Percentiles rank a stretch among this genome's conserved stretches.
phyloP scores from a whole-genome alignment of 1,284 basidiomycete species.

The Bjerkandera adusta region DNA sequence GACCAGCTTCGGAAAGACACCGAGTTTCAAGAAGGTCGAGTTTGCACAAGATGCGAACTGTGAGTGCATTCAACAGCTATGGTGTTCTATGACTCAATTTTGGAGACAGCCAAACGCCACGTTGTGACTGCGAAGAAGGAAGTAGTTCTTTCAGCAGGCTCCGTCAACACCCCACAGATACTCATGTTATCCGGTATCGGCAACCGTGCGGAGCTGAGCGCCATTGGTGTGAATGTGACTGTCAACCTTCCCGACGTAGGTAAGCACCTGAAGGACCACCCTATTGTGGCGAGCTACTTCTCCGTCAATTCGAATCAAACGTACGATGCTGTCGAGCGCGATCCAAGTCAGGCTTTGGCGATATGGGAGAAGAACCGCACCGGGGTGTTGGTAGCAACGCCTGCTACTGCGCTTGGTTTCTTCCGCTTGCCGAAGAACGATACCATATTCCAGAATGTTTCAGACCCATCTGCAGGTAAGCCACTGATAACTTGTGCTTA shows the following conservation, averaged over 20 bases:
- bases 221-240: background rate
- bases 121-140: slow-evolving; percentile 19
- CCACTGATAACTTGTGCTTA: background rate
- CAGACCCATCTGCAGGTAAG: slow-evolving; percentile 20
- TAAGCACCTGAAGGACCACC: slow-evolving; percentile 3
- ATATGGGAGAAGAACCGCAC: slow-evolving; percentile 26
- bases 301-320: background rate
- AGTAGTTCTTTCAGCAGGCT: slow-evolving; percentile 27
- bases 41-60: slow-evolving; percentile 22
- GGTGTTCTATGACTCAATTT: background rate
- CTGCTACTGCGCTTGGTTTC: slow-evolving; percentile 20
- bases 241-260: slow-evolving; percentile 1
- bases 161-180: slow-evolving; percentile 16
- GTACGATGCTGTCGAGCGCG: background rate
- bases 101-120: slow-evolving; percentile 9
- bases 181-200: slow-evolving; percentile 40
- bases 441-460: slow-evolving; percentile 12
- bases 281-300: background rate
- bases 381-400: no score
- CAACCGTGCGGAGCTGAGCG: slow-evolving; percentile 23
- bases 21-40: slow-evolving; percentile 31
- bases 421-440: slow-evolving; percentile 16
- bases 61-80: slow-evolving; percentile 6
- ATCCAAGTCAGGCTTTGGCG: slow-evolving; percentile 5
- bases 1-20: slow-evolving; percentile 18